A percentile compares a stretch with the other conserved stretches of the same genome.
Evolutionary conservation across 2,329 filamentous ascomycete genomes (phyloP).

Genomic region (Claviceps arundinis): DNA sequence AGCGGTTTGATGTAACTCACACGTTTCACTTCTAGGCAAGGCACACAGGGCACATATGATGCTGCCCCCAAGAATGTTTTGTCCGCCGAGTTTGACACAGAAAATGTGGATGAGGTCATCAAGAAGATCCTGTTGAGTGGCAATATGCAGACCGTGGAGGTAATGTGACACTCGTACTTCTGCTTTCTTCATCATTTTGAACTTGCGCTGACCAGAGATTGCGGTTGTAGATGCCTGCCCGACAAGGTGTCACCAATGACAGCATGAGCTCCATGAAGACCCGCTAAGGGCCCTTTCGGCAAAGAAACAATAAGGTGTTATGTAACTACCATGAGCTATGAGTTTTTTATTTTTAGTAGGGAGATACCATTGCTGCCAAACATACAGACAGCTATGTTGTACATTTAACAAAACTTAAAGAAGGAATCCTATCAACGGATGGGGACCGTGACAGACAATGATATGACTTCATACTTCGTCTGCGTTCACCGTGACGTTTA

Average conservation of each 20-base stretch:
- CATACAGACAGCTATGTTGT: background rate
- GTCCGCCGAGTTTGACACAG: slow-evolving; percentile 78
- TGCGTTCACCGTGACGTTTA: too few relatives aligned
- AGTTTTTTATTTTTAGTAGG: background rate
- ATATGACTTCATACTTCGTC: background rate
- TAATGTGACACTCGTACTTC: slow-evolving; percentile 14
- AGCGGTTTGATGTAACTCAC: too few relatives aligned
- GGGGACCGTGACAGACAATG: background rate
- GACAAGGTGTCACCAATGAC: slow-evolving; percentile 41
- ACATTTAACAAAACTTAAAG: background rate
- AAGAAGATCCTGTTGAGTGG: slow-evolving; percentile 71
- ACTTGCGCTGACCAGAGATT: background rate
- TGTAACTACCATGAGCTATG: background rate
- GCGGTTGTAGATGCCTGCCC: slow-evolving; percentile 32
- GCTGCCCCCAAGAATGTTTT: slow-evolving; percentile 60
- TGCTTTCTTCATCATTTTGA: slow-evolving; percentile 2
- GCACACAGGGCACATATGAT: slow-evolving; percentile 68
- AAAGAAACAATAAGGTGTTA: background rate
- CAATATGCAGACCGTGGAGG: slow-evolving; percentile 46
- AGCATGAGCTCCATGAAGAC: slow-evolving; percentile 29
- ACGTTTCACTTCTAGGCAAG: slow-evolving; percentile 47
- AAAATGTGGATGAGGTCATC: slow-evolving; percentile 67
- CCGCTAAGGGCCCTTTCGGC: slow-evolving; percentile 18
- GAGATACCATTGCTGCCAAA: background rate
- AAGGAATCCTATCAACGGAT: background rate